Conservation (phyloP, 306 rosid genomes). For the Prunus armeniaca region DNA sequence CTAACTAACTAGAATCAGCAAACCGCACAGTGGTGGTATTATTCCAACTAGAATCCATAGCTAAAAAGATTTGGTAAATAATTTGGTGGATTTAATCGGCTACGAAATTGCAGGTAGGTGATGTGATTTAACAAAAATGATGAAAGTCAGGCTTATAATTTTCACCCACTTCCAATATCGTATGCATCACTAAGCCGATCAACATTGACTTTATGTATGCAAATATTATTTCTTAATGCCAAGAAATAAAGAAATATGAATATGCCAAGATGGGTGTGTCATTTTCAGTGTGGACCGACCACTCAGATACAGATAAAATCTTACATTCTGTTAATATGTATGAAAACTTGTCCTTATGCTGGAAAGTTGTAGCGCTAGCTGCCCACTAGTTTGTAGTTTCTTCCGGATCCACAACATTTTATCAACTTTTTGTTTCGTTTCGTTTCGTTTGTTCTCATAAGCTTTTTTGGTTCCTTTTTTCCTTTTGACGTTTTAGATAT, state of each 20-base stretch:
- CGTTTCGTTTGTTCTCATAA: not conserved
- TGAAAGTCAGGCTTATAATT: conserved; percentile 23
- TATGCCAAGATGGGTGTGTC: not conserved
- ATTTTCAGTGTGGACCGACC: conserved; percentile 41
- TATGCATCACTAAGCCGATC: conserved; percentile 15
- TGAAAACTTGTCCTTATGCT: conserved; percentile 13
- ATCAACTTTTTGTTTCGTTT: not conserved
- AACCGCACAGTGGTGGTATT: not conserved
- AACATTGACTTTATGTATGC: conserved; percentile 30
- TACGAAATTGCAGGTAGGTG: conserved; percentile 24
- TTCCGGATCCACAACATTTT: conserved; percentile 8
- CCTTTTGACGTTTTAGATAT: conserved; percentile 12
- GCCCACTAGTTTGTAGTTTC: not conserved
- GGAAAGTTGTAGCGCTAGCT: conserved; percentile 10
- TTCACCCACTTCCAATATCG: conserved; percentile 31
- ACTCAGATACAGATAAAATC: conserved; percentile 10
- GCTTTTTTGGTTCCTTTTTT: not conserved
- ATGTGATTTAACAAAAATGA: conserved; percentile 9
- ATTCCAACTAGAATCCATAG: conserved; percentile 17
- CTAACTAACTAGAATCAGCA: not conserved
- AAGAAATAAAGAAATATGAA: no score
- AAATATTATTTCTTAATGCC: not conserved
- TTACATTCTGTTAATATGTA: conserved; percentile 13
- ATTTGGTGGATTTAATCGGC: conserved; percentile 13
- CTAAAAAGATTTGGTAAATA: conserved; percentile 28